A percentile compares a stretch with the other conserved stretches of the same genome.
Evolutionary conservation across 2,329 filamentous ascomycete genomes (phyloP).

Genomic region (Chrysoporthe deuterocubensis): DNA sequence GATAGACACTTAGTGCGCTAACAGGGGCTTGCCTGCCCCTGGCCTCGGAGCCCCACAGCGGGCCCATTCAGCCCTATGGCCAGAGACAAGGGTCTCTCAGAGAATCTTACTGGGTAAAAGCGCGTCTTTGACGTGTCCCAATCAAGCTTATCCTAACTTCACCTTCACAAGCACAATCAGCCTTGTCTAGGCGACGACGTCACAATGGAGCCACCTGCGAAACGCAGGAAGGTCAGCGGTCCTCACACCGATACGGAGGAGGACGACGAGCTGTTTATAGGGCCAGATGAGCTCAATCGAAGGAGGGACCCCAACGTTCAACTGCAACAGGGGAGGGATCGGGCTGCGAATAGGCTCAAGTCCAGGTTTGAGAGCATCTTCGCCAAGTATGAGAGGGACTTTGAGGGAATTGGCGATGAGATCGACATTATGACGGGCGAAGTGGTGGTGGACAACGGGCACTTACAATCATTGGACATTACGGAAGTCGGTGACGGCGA

Average conservation of each 20-base stretch:
- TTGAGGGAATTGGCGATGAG: slow-evolving; percentile 83
- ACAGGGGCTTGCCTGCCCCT: slow-evolving; percentile 15
- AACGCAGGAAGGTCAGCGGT: slow-evolving; percentile 61
- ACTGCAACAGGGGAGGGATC: slow-evolving; percentile 64
- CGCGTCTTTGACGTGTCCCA: slow-evolving; percentile 19
- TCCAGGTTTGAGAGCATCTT: slow-evolving; percentile 88
- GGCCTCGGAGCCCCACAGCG: neutral
- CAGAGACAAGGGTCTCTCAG: slow-evolving; percentile 9
- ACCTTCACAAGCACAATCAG: neutral
- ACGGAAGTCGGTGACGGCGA: slow-evolving; percentile 36
- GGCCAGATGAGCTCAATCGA: slow-evolving; percentile 51
- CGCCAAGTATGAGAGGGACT: slow-evolving; percentile 83
- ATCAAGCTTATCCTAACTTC: slow-evolving; percentile 3
- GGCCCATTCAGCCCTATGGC: slow-evolving; percentile 22
- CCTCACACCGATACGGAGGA: slow-evolving; percentile 44
- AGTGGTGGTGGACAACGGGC: slow-evolving; percentile 90
- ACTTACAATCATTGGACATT: slow-evolving; percentile 61
- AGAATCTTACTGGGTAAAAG: neutral
- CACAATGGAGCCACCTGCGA: slow-evolving; percentile 62
- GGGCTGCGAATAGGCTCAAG: slow-evolving; percentile 74
- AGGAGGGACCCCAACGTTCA: slow-evolving; percentile 58
- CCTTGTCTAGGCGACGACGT: neutral
- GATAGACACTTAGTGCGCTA: slow-evolving; percentile 4
- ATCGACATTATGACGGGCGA: slow-evolving; percentile 82
- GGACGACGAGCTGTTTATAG: slow-evolving; percentile 51